These are phyloP conservation scores for Amanita fuliginea DNA, from an alignment of 768 basidiomycete genomes.

Conservation along the genomic window DNA sequence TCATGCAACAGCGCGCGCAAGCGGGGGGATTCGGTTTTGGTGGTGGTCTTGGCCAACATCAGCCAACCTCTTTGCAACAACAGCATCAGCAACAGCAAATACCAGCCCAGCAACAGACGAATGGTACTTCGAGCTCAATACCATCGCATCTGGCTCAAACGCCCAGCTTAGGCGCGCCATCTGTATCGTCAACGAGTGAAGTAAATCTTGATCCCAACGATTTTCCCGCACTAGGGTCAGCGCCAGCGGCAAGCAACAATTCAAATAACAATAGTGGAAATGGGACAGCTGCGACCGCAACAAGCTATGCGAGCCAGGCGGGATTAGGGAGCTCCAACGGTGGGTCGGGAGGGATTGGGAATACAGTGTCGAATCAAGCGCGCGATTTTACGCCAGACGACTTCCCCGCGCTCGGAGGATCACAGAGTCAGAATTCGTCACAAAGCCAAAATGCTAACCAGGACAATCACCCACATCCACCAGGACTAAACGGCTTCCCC, in stretches of 20 bases:
- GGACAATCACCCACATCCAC: conserved; percentile 49
- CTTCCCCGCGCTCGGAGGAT: conserved; percentile 76
- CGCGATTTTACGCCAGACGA: conserved; percentile 81
- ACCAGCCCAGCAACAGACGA: conserved; percentile 40
- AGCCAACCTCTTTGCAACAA: conserved; percentile 28
- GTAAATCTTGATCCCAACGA: conserved; percentile 79
- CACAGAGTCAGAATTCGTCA: conserved; percentile 22
- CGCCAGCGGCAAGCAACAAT: conserved; percentile 32
- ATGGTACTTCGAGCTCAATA: conserved; percentile 39
- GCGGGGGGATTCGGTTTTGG: conserved; percentile 53
- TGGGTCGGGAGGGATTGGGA: conserved; percentile 23
- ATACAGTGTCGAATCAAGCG: conserved; percentile 23
- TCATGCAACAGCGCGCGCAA: conserved; percentile 55
- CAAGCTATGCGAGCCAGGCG: conserved; percentile 79
- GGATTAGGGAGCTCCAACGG: conserved; percentile 36
- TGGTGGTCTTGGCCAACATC: conserved; percentile 42
- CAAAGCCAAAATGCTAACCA: conserved; percentile 23
- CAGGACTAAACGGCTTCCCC: conserved; percentile 66
- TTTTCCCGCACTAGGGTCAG: conserved; percentile 77
- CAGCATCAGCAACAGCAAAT: conserved; percentile 23
- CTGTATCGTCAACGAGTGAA: conserved; percentile 58
- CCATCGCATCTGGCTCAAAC: conserved; percentile 47
- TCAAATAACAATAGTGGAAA: conserved; percentile 27
- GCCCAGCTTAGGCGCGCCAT: conserved; percentile 42
- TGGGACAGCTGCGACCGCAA: conserved; percentile 26